Evolutionary conservation across 208 protist genomes (phyloP).

Genomic region (Acanthamoeba rhysodes): DNA sequence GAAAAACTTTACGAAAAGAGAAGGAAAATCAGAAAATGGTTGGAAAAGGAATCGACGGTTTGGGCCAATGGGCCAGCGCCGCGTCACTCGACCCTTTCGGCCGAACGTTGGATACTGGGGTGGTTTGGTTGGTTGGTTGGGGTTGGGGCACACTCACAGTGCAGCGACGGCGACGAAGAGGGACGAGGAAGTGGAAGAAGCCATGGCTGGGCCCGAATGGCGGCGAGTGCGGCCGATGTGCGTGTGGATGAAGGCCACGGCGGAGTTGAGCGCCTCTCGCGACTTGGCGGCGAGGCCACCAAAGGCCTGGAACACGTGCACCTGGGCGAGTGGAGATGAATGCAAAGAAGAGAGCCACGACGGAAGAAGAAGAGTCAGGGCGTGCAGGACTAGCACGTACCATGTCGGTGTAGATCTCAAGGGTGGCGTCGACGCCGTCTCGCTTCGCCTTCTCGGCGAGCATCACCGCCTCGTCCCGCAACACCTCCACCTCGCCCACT

Average conservation of each 20-base stretch:
- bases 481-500: constrained; percentile 72
- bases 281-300: constrained; percentile 11
- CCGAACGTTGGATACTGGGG: too few species aligned
- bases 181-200: not conserved
- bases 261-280: not conserved
- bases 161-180: not conserved
- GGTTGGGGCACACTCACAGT: not conserved
- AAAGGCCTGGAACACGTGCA: constrained; percentile 65
- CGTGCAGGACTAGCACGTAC: not conserved
- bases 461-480: constrained; percentile 40
- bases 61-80: too few species aligned
- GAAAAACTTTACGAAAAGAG: too few species aligned
- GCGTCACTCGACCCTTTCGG: too few species aligned
- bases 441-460: constrained; percentile 30
- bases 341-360: not conserved
- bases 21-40: too few species aligned
- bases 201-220: not conserved
- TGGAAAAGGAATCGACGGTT: too few species aligned
- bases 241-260: not conserved
- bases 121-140: too few species aligned
- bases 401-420: constrained; percentile 68
- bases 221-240: not conserved
- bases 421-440: constrained; percentile 6
- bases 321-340: not conserved
- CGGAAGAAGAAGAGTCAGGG: not conserved